These are phyloP conservation scores for Pseudoturritis turrita DNA, from an alignment of 345 rosid species.

Conservation along the genomic window DNA sequence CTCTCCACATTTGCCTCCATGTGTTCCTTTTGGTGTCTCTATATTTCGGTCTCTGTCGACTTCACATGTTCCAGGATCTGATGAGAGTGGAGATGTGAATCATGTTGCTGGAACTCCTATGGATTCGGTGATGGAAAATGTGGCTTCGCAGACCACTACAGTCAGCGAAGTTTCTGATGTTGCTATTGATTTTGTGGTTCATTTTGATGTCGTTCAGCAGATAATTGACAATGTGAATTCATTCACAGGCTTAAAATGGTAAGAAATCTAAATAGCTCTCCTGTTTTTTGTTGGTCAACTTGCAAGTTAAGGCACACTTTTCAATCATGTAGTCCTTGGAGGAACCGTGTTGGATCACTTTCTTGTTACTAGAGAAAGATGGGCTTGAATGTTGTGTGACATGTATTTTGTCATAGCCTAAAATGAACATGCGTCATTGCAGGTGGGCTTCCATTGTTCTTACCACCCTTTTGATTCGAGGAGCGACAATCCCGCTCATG, in stretches of 20 bases:
- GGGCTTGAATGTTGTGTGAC: too few relatives aligned
- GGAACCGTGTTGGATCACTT: too few relatives aligned
- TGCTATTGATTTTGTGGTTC: neutral
- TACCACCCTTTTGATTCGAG: slow-evolving; percentile 54
- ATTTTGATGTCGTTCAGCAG: slow-evolving; percentile 51
- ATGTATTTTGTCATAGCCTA: too few relatives aligned
- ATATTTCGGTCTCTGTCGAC: too few relatives aligned
- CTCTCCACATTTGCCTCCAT: neutral
- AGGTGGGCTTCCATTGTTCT: slow-evolving; percentile 73
- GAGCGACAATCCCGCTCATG: slow-evolving; percentile 45
- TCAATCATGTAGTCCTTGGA: too few relatives aligned
- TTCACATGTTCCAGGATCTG: neutral
- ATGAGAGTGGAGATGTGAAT: neutral
- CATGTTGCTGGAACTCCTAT: neutral
- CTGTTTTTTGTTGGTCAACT: neutral
- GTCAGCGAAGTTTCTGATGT: too few relatives aligned
- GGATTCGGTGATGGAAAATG: slow-evolving; percentile 30
- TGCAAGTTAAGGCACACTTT: neutral
- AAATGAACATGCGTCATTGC: too few relatives aligned
- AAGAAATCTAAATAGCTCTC: neutral
- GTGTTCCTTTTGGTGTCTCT: too few relatives aligned
- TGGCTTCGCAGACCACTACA: slow-evolving; percentile 39
- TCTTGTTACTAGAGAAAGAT: too few relatives aligned
- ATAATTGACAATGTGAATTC: slow-evolving; percentile 43
- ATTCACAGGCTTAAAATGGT: slow-evolving; percentile 54